Percentiles rank a stretch among this genome's conserved stretches.
Conservation (phyloP, 2,329 filamentous ascomycete species). For the Fusarium begoniae region DNA sequence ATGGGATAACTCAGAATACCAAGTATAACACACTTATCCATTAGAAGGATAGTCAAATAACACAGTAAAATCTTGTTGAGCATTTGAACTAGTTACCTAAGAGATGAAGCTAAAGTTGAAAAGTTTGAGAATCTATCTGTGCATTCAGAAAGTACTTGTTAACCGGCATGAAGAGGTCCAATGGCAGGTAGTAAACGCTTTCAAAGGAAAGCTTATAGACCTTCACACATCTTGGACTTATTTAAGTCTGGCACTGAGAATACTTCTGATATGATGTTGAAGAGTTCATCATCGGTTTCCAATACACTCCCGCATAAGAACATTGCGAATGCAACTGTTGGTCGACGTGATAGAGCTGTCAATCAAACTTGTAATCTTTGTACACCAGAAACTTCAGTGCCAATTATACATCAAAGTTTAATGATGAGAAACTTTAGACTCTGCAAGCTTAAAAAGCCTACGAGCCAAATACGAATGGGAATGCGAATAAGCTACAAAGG, state of each 20-base stretch:
- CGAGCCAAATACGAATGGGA: neutral
- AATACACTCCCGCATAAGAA: neutral
- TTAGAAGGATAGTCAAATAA: neutral
- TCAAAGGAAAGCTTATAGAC: neutral
- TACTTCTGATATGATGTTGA: neutral
- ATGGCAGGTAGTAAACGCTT: too few relatives aligned
- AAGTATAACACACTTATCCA: too few relatives aligned
- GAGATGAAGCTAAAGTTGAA: neutral
- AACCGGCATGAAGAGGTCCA: neutral
- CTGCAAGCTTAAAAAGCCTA: neutral
- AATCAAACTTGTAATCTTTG: neutral
- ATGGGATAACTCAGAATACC: neutral
- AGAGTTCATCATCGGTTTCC: too few relatives aligned
- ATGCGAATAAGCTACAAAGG: neutral
- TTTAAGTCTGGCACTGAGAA: neutral
- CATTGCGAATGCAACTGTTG: neutral
- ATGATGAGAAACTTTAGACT: neutral
- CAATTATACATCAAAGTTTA: neutral
- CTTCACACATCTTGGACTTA: neutral
- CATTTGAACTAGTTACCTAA: too few relatives aligned
- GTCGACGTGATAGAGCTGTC: neutral
- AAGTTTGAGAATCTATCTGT: neutral
- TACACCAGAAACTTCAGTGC: neutral
- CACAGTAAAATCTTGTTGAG: fast-evolving
- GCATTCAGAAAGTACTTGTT: neutral